phyloP scores from a whole-genome alignment of 495 filamentous ascomycete species.

The Rusavskia elegans region DNA sequence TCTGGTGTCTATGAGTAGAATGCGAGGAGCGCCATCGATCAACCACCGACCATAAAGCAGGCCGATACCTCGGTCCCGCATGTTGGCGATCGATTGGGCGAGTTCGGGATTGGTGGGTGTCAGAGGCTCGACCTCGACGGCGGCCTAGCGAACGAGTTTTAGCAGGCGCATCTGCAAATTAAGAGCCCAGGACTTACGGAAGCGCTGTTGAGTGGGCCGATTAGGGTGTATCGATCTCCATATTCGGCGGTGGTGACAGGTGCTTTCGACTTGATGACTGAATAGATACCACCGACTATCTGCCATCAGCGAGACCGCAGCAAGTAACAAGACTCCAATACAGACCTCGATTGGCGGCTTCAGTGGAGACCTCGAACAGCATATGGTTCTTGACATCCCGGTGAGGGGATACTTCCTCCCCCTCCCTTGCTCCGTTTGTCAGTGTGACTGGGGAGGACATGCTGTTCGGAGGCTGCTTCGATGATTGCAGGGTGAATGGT shows the following conservation, averaged over 20 bases:
- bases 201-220: slow-evolving; percentile 81
- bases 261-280: slow-evolving; percentile 95
- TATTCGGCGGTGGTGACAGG: slow-evolving; percentile 96
- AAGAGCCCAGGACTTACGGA: slow-evolving; percentile 42
- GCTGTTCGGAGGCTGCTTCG: no score
- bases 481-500: no score
- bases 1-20: slow-evolving; percentile 86
- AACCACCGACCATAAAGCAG: slow-evolving; percentile 93
- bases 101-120: slow-evolving; percentile 69
- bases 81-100: slow-evolving; percentile 66
- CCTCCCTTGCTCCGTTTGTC: background rate
- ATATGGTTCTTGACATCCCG: slow-evolving; percentile 64
- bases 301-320: slow-evolving; percentile 2
- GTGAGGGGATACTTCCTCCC: background rate
- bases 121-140: slow-evolving; percentile 89
- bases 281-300: slow-evolving; percentile 93
- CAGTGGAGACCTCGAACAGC: slow-evolving; percentile 90
- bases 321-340: slow-evolving; percentile 20
- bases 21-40: slow-evolving; percentile 88
- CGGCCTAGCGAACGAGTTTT: slow-evolving; percentile 37
- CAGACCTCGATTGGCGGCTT: slow-evolving; percentile 78
- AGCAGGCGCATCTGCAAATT: background rate
- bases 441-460: background rate
- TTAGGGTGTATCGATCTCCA: slow-evolving; percentile 90
- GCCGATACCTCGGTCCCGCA: slow-evolving; percentile 80